These are phyloP conservation scores for Hygrocybe coccinea DNA, from an alignment of 768 basidiomycete genomes.

Conservation along the genomic window DNA sequence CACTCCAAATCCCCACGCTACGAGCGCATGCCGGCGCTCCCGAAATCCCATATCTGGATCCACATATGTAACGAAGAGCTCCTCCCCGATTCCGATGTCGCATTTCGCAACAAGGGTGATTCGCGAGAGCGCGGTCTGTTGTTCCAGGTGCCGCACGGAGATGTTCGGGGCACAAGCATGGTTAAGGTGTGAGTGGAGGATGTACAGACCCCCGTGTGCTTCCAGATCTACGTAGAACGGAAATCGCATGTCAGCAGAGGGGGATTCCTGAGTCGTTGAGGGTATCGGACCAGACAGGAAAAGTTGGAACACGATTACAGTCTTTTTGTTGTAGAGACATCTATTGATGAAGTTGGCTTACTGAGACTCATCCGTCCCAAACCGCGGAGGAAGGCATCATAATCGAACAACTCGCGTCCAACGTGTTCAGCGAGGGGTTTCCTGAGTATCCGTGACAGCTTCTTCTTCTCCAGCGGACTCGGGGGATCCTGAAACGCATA, in stretches of 20 bases:
- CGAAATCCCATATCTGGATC: slow-evolving; percentile 52
- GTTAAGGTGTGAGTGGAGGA: slow-evolving; percentile 82
- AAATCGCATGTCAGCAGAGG: too few species aligned
- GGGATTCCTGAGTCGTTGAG: too few species aligned
- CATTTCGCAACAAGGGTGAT: slow-evolving; percentile 69
- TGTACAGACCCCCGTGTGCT: slow-evolving; percentile 81
- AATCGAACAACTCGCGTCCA: slow-evolving; percentile 60
- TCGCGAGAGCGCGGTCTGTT: slow-evolving; percentile 60
- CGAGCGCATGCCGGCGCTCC: slow-evolving; percentile 48
- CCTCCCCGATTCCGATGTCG: slow-evolving; percentile 64
- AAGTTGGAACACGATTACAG: not conserved
- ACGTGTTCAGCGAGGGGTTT: slow-evolving; percentile 35
- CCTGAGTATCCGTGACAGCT: slow-evolving; percentile 7
- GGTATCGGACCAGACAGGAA: not conserved
- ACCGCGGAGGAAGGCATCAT: slow-evolving; percentile 63
- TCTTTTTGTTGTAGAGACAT: too few species aligned
- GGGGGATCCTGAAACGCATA: slow-evolving; percentile 61
- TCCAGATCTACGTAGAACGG: slow-evolving; percentile 54
- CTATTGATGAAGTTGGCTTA: slow-evolving; percentile 34
- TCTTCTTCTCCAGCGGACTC: slow-evolving; percentile 41
- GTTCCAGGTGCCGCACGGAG: slow-evolving; percentile 73
- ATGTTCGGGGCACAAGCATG: slow-evolving; percentile 79
- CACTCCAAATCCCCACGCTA: slow-evolving; percentile 70
- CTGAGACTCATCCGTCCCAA: slow-evolving; percentile 79
- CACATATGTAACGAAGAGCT: slow-evolving; percentile 75